Evolutionary conservation across 495 filamentous ascomycete genomes (phyloP), one percentile per base, ranked within the genome.

Genomic region (Xylaria bambusicola): DNA sequence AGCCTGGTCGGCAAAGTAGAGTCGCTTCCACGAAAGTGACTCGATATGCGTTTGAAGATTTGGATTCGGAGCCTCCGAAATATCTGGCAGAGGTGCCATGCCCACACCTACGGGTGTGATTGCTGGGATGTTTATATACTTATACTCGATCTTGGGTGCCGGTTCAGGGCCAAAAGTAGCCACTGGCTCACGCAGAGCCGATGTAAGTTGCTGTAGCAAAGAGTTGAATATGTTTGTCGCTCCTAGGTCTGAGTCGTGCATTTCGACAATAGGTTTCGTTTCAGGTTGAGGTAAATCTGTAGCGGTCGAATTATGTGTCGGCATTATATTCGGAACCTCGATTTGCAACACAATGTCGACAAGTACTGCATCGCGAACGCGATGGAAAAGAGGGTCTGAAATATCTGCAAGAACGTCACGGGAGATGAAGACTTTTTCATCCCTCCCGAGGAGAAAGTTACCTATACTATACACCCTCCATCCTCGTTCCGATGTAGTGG

Each of bases 341-440:
- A 68, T 58, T 52, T 71, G 68, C 8, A 71, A 42, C 13, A 71
- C 81, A 31, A 97, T 72, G 71, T 95, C 92, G 58, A 91, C 75
- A 65, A 88, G 80, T 23, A 86, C 73, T 23, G 82, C 73, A 72
- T 97, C 91, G 46, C 87, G 82, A 23, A 92, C 74, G 29, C 90
- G 83, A 20, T 87, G 89, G 67, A 97, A 97, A 40, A 91, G 83
- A 12, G 91, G 89, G 74, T 97, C 94, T 38, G 82, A 81, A 57
- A 92, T 82, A 50, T 88, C 86, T 59, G 86, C 84, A 49, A 95
- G 82, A 35, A 90, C 82, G 33, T 92, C 85, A 23, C 88, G 82
- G n/a, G 85, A 77, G 56, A 98, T 77, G 66, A 91, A 90, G 54
- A 97, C 84, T 66, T 87, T 91, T 75, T 98, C 94, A 64, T 97